phyloP scores from a whole-genome alignment of 2,329 filamentous ascomycete species.

The Penicillium palitans region DNA sequence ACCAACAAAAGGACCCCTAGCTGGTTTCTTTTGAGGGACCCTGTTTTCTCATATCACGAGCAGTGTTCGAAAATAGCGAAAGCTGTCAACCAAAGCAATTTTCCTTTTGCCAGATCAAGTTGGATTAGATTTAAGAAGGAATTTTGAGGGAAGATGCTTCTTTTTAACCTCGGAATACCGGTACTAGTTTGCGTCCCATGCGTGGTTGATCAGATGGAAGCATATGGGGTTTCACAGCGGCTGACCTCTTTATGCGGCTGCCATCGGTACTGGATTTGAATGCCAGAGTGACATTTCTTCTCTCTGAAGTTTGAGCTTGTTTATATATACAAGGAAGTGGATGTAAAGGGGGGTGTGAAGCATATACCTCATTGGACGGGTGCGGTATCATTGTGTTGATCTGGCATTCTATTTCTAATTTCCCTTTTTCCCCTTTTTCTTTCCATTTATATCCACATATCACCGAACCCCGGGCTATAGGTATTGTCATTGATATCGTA shows the following conservation, averaged over 20 bases:
- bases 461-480: neutral
- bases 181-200: slow-evolving; percentile 26
- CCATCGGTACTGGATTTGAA: slow-evolving; percentile 33
- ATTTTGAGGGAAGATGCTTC: slow-evolving; percentile 9
- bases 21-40: slow-evolving; percentile 6
- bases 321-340: slow-evolving; percentile 17
- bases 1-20: slow-evolving; percentile 13
- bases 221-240: slow-evolving; percentile 40
- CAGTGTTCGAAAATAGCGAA: slow-evolving; percentile 16
- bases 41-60: slow-evolving; percentile 11
- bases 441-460: slow-evolving; percentile 7
- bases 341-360: neutral
- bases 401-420: slow-evolving; percentile 6
- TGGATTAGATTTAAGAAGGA: neutral
- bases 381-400: slow-evolving; percentile 1
- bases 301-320: slow-evolving; percentile 24
- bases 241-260: slow-evolving; percentile 38
- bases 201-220: slow-evolving; percentile 39
- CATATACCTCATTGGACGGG: slow-evolving; percentile 13
- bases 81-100: neutral
- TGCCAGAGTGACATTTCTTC: slow-evolving; percentile 30
- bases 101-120: neutral
- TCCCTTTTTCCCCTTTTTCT: slow-evolving; percentile 2
- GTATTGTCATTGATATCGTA: slow-evolving; percentile 1
- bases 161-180: slow-evolving; percentile 7